Conservation (phyloP, 2,329 filamentous ascomycete genomes). For the Fusarium nanum region DNA sequence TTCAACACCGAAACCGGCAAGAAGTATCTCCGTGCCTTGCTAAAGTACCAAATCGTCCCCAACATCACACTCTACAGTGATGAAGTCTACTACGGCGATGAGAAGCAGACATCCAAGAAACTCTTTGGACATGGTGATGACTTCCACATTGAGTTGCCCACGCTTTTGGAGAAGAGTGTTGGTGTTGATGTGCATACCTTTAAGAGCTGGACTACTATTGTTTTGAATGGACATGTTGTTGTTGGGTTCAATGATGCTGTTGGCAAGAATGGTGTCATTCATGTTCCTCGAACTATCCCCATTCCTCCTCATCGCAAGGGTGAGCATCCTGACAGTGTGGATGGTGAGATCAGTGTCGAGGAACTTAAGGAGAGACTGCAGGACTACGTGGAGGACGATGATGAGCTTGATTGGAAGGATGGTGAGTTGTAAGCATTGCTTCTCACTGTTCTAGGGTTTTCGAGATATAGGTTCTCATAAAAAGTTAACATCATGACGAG, state of each 20-base stretch:
- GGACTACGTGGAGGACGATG: conserved; percentile 40
- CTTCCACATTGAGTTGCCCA: conserved; percentile 76
- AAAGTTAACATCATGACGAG: not conserved
- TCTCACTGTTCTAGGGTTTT: not conserved
- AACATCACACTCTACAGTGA: conserved; percentile 86
- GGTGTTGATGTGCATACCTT: conserved; percentile 77
- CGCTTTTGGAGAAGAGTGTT: conserved; percentile 73
- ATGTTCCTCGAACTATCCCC: conserved; percentile 77
- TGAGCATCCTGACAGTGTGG: conserved; percentile 3
- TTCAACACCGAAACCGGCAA: conserved; percentile 79
- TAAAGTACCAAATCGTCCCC: conserved; percentile 82
- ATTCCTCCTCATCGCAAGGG: conserved; percentile 74
- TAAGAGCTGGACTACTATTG: conserved; percentile 76
- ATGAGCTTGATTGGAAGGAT: not conserved
- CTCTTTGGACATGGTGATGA: conserved; percentile 40
- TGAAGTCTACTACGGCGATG: conserved; percentile 70
- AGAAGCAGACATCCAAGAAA: conserved; percentile 43
- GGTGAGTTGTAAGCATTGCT: conserved; percentile 23
- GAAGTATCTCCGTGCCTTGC: conserved; percentile 80
- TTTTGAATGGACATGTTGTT: conserved; percentile 77
- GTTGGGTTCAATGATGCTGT: conserved; percentile 77
- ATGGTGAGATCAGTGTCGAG: conserved; percentile 45
- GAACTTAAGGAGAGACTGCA: conserved; percentile 48
- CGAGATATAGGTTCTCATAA: not conserved
- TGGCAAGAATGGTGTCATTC: conserved; percentile 83